Evolutionary conservation across 306 rosid genomes (phyloP), one percentile per base, ranked within the genome.

Genomic region (Glycyrrhiza uralensis): DNA sequence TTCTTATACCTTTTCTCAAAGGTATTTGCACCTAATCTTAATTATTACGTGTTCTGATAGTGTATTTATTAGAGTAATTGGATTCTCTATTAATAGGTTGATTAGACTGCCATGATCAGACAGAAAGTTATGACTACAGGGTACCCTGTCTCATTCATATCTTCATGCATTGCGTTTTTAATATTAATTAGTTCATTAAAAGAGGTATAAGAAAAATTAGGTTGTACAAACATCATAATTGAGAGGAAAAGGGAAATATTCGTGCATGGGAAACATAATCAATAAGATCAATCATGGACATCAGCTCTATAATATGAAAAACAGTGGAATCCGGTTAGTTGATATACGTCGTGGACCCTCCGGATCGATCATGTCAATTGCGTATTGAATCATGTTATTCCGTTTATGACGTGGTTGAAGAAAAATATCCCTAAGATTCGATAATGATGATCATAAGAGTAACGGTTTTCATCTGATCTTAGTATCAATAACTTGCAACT

Each of bases 261-360:
- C 47, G 41, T 62, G 75, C 75, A 78, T 78, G 86, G 71, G 74
- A 73, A 78, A 82, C 80, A 67, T 82, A 61, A 74, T 76, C 57
- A 75, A 36, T 26, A 69, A 67, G 23, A 72, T 60, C 79, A 49
- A 66, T 58, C 68, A 24, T 77, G 70, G 58, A 12, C 64, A 18
- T 39, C 42, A 55, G 47, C 55, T 45, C 33, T 6, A 14, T 64
- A 18, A 23, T 26, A 28, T 44, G 47, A 69, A 18, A 24, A 81
- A 39, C 11, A 66, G 45, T 74, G 65, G 72, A 69, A 68, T 35
- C 32, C 0, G 14, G 14, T n/a, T n/a, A n/a, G n/a, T 28, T 46
- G 73, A 66, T 74, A 15, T 68, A 69, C 3, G 23, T 5, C 22
- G 74, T 73, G 87, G 87, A 64, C 84, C 87, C 82, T 76, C 46